Percentiles rank a stretch among this genome's conserved stretches.
phyloP scores from a whole-genome alignment of 2,329 filamentous ascomycete species.

The Cladosporium cucumerinum region DNA sequence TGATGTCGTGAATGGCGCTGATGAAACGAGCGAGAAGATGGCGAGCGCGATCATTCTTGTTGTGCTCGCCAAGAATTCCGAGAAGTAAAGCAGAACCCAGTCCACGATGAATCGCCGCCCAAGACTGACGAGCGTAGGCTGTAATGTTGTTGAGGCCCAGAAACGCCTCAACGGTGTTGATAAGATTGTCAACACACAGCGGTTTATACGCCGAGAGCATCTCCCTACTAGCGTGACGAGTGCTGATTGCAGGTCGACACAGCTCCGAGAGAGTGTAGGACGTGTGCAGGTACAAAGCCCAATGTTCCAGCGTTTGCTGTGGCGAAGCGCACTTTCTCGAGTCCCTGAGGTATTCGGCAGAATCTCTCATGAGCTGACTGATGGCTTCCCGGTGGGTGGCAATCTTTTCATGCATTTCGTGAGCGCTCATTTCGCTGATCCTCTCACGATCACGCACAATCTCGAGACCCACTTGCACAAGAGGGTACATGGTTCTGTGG shows the following conservation, averaged over 20 bases:
- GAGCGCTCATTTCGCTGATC: constrained; percentile 42
- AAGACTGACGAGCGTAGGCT: constrained; percentile 39
- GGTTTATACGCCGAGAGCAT: constrained; percentile 49
- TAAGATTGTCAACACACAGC: constrained; percentile 53
- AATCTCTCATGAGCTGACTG: constrained; percentile 56
- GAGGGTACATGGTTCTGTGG: constrained; percentile 55
- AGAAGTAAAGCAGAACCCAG: constrained; percentile 38
- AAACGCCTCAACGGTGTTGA: constrained; percentile 57
- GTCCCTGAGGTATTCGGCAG: constrained; percentile 56
- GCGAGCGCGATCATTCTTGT: constrained; percentile 45
- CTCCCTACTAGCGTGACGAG: constrained; percentile 43
- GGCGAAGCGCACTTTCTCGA: constrained; percentile 46
- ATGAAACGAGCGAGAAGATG: constrained; percentile 46
- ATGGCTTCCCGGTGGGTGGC: constrained; percentile 57
- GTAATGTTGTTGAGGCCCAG: constrained; percentile 55
- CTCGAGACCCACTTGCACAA: constrained; percentile 58
- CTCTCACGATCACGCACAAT: constrained; percentile 57
- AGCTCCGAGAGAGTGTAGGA: constrained; percentile 62
- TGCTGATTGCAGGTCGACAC: constrained; percentile 58
- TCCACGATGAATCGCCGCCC: constrained; percentile 37
- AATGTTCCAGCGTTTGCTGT: constrained; percentile 57
- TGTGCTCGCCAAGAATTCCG: constrained; percentile 44
- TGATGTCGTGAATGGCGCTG: constrained; percentile 46
- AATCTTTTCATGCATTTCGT: constrained; percentile 51
- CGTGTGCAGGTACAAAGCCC: constrained; percentile 59